Conservation (phyloP, 345 rosid genomes). For the Tarenaya hassleriana region DNA sequence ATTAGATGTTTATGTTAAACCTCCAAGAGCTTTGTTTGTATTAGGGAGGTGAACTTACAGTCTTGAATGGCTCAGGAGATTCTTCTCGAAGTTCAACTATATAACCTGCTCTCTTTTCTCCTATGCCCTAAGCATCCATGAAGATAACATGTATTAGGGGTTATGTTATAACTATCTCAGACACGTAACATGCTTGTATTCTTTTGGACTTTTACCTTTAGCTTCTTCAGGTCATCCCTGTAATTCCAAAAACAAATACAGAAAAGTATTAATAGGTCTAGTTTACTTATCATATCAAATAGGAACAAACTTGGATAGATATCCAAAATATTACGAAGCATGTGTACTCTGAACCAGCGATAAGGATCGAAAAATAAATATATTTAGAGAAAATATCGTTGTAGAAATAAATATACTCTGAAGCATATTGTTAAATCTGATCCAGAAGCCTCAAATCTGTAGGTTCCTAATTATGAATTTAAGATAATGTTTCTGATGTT, state of each 20-base stretch:
- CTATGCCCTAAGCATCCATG: conserved; percentile 53
- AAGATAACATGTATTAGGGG: neutral
- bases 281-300: conserved; percentile 2
- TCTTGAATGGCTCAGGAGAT: conserved; percentile 57
- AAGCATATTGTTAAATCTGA: no score
- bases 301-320: neutral
- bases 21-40: neutral
- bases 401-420: no score
- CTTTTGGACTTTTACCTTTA: conserved; percentile 47
- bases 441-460: no score
- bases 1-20: neutral
- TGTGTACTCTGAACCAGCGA: no score
- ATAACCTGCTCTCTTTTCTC: conserved; percentile 66
- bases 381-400: no score
- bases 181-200: neutral
- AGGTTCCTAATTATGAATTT: no score
- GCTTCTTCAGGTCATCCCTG: conserved; percentile 68
- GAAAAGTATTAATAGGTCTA: conserved; percentile 3
- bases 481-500: no score
- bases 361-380: no score
- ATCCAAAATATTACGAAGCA: no score
- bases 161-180: conserved; percentile 6
- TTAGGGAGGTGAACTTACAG: conserved; percentile 33
- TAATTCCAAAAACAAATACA: conserved; percentile 4
- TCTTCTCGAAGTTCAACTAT: conserved; percentile 59